These are phyloP conservation scores for Aaosphaeria pasadenensis DNA, from an alignment of 2,329 filamentous ascomycete species.

Conservation along the genomic window DNA sequence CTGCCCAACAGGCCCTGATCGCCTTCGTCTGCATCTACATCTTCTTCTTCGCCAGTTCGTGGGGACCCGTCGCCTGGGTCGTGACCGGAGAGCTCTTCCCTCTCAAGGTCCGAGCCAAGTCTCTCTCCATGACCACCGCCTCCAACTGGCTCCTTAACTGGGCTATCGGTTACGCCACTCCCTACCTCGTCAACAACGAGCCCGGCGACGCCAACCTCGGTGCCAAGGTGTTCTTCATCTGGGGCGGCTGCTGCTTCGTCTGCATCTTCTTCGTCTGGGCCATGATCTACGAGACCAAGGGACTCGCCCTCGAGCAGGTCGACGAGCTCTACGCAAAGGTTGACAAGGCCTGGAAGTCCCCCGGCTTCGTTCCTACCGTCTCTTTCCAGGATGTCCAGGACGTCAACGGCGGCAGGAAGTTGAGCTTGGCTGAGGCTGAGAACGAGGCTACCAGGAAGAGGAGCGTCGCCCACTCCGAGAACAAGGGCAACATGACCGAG, in stretches of 20 bases:
- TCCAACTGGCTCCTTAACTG: conserved; percentile 54
- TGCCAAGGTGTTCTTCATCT: conserved; percentile 56
- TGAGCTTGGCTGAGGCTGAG: conserved; percentile 32
- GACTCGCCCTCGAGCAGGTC: conserved; percentile 74
- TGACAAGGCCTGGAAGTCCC: conserved; percentile 68
- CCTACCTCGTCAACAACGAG: conserved; percentile 63
- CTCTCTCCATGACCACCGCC: conserved; percentile 52
- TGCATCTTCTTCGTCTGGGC: conserved; percentile 67
- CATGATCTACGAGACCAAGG: conserved; percentile 76
- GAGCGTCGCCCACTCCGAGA: conserved; percentile 29
- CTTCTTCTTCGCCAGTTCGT: conserved; percentile 77
- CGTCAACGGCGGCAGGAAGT: conserved; percentile 16
- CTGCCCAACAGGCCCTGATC: conserved; percentile 39
- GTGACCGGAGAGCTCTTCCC: conserved; percentile 44
- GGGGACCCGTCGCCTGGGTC: conserved; percentile 73
- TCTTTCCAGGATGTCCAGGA: conserved; percentile 38
- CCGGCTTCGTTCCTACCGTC: conserved; percentile 57
- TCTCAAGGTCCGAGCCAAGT: conserved; percentile 48
- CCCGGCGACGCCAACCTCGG: conserved; percentile 64
- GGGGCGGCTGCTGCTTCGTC: conserved; percentile 53
- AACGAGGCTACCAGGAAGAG: conserved; percentile 29
- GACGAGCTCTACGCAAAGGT: conserved; percentile 76
- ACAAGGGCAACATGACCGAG: background rate
- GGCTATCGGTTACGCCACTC: conserved; percentile 56
- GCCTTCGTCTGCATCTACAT: conserved; percentile 65